A percentile compares a stretch with the other conserved stretches of the same genome.
Conservation (phyloP, 306 rosid species). For the Alnus rubra region DNA sequence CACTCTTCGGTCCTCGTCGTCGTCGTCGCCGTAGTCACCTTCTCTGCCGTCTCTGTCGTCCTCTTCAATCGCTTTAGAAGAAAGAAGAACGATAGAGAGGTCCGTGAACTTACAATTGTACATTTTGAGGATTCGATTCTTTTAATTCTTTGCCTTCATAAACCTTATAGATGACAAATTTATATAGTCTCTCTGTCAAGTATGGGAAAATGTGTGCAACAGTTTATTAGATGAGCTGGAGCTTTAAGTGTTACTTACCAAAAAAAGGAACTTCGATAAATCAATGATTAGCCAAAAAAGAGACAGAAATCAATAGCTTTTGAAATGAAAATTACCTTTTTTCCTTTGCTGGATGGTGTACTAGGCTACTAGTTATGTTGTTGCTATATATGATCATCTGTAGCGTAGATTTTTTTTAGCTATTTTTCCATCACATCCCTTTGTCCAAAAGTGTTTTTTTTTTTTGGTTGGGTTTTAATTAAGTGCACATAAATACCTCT, state of each 20-base stretch:
- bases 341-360: neutral
- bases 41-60: constrained; percentile 66
- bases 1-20: constrained; percentile 43
- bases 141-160: neutral
- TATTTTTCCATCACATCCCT: neutral
- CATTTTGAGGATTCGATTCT: neutral
- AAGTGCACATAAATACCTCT: too few relatives aligned
- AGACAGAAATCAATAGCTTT: neutral
- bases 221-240: neutral
- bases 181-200: neutral
- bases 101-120: neutral
- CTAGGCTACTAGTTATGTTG: neutral
- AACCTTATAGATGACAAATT: neutral
- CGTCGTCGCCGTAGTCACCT: constrained; percentile 55
- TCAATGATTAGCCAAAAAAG: neutral
- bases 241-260: neutral
- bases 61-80: constrained; percentile 46
- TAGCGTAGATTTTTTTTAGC: neutral
- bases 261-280: neutral
- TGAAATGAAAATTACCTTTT: neutral
- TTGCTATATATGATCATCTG: neutral
- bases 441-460: neutral
- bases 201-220: neutral
- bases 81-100: constrained; percentile 57
- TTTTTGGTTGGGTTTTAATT: neutral